Evolutionary conservation across 306 rosid genomes (phyloP), one percentile per base, ranked within the genome.

Genomic region (Sindora glabra): DNA sequence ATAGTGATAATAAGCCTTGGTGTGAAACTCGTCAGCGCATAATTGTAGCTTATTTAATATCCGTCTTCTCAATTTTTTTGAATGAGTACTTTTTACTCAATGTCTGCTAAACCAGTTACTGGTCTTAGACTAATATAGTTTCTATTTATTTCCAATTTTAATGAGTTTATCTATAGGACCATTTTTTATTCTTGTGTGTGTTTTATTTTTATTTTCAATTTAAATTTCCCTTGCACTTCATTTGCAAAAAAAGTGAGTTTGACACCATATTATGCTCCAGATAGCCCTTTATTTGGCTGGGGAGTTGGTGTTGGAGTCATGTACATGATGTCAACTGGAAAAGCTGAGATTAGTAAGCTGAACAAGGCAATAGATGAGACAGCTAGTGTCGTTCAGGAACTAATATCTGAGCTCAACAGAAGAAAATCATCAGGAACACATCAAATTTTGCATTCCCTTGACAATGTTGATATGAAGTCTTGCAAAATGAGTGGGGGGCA

Each of bases 281-380:
- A 76, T 62, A 49, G 67, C 65, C 70, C 87, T 34, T 59, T 66
- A 46, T 81, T 87, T 66, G 68, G 68, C 18, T 77, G 84, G 85
- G 95, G 87, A 39, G 81, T 87, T 68, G 67, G 81, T 60, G 74
- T 71, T 63, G 89, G 87, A 51, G 77, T 84, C 40, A 84, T 84
- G 81, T 79, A 38, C 76, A 74, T 82, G 89, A 79, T 84, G 87
- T 81, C 87, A 37, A 71, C 83, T 12, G 89, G 89, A 53, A 84
- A 77, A 82, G 49, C 63, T 40, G 91, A 84, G 61, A 77, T 87
- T 57, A 73, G 36, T 65, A 75, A 73, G 66, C 81, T 87, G 56
- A 84, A 73, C 25, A 49, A 56, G 24, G 57, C 79, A 42, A 51
- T 82, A 78, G 65, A 72, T 3, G 92, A 81, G 70, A 73, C 86